These are phyloP conservation scores for Hericium alpestre DNA, from an alignment of 768 basidiomycete species.

Conservation along the genomic window DNA sequence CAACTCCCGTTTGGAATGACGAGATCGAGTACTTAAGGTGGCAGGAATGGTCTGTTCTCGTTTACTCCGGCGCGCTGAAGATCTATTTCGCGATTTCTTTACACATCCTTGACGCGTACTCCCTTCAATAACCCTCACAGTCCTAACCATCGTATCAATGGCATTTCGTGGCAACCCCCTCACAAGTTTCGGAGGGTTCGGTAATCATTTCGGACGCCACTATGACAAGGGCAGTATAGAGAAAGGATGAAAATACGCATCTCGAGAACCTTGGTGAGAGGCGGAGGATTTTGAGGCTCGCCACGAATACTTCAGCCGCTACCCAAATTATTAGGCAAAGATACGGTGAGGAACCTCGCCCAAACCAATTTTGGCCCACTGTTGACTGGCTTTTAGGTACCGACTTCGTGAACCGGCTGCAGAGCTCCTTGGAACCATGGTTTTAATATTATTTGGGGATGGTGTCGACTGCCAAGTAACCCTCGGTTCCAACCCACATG, in stretches of 20 bases:
- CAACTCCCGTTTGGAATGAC: no score
- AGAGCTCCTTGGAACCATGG: conserved; percentile 2
- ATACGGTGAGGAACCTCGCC: conserved; percentile 9
- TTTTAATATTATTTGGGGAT: conserved; percentile 4
- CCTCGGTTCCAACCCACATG: not conserved
- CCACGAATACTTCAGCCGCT: not conserved
- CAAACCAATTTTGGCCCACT: not conserved
- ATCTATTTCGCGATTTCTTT: no score
- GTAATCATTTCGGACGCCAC: not conserved
- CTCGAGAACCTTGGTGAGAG: not conserved
- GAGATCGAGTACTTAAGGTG: no score
- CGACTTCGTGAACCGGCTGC: conserved; percentile 3
- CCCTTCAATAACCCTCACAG: no score
- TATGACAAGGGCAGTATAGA: not conserved
- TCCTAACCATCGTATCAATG: no score
- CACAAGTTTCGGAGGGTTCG: no score
- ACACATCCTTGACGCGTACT: no score
- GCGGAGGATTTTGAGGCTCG: not conserved
- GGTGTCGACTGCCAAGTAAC: conserved; percentile 6
- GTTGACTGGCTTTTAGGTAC: not conserved
- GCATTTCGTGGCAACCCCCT: no score
- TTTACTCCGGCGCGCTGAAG: no score
- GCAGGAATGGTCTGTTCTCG: no score
- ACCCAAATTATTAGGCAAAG: conserved; percentile 14
- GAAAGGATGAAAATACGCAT: not conserved